phyloP scores from a whole-genome alignment of 2,329 filamentous ascomycete species.

The Diplodia seriata region DNA sequence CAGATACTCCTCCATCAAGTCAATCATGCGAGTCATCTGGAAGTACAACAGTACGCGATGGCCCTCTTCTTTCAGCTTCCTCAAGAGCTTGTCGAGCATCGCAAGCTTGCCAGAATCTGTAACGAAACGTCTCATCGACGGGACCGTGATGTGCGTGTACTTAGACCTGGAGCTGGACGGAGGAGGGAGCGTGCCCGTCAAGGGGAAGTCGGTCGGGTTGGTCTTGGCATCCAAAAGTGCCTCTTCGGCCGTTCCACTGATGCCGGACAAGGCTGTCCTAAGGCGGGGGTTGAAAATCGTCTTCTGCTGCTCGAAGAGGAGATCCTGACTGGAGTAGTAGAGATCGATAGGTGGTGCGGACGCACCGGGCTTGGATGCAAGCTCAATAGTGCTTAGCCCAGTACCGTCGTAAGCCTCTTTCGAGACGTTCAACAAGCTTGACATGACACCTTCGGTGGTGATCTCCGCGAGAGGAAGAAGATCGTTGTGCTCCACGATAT shows the following conservation, averaged over 20 bases:
- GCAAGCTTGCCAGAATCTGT: conserved; percentile 97
- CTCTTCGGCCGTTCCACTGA: conserved; percentile 68
- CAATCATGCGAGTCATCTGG: conserved; percentile 99
- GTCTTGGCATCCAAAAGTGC: conserved; percentile 76
- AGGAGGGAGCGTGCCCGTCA: conserved; percentile 71
- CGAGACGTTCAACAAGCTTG: conserved; percentile 80
- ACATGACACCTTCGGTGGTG: conserved; percentile 74
- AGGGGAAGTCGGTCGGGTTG: conserved; percentile 69
- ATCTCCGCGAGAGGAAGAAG: conserved; percentile 72
- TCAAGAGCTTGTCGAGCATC: conserved; percentile 84
- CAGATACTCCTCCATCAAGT: conserved; percentile 98
- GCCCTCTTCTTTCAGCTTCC: conserved; percentile 86
- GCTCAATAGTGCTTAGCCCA: conserved; percentile 79
- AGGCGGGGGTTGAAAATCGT: conserved; percentile 79
- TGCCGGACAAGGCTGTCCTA: conserved; percentile 77
- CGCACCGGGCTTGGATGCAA: conserved; percentile 77
- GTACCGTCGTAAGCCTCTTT: conserved; percentile 68
- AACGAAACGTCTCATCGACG: conserved; percentile 96
- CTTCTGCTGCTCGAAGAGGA: conserved; percentile 70
- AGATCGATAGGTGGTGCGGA: conserved; percentile 87
- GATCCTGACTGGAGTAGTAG: conserved; percentile 71
- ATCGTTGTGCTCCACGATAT: conserved; percentile 75
- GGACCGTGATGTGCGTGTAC: conserved; percentile 90
- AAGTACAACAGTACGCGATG: conserved; percentile 97
- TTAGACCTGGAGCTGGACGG: conserved; percentile 82